Conservation (phyloP, 352 stramenopile species). For the Phytophthora sansomeana region DNA sequence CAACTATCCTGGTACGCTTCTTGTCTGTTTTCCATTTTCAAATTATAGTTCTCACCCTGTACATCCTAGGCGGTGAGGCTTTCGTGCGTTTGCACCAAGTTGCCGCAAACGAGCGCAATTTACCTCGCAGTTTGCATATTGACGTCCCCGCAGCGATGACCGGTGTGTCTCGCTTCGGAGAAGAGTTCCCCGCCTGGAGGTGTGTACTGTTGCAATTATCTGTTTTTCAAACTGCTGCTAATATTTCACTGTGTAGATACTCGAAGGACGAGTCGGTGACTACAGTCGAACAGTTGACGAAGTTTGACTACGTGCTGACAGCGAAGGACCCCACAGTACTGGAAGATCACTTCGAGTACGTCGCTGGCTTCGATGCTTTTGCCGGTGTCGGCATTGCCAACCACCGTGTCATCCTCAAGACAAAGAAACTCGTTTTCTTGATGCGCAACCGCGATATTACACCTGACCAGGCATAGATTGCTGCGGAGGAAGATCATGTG, state of each 20-base stretch:
- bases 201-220: slow-evolving; percentile 27
- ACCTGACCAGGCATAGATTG: not conserved
- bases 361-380: slow-evolving; percentile 62
- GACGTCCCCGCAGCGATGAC: slow-evolving; percentile 95
- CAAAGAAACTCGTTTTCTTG: slow-evolving; percentile 58
- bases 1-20: slow-evolving; percentile 93
- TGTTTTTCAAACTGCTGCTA: too few relatives aligned
- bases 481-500: not conserved
- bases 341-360: slow-evolving; percentile 51
- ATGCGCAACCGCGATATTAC: slow-evolving; percentile 53
- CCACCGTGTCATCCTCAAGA: slow-evolving; percentile 56
- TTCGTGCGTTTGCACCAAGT: slow-evolving; percentile 71
- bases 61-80: slow-evolving; percentile 62
- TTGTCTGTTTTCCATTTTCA: not conserved
- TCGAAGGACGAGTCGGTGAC: slow-evolving; percentile 78
- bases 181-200: slow-evolving; percentile 81
- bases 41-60: slow-evolving; percentile 6
- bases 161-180: slow-evolving; percentile 91
- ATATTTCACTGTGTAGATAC: slow-evolving; percentile 51
- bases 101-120: slow-evolving; percentile 32
- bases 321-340: slow-evolving; percentile 45
- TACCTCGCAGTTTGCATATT: slow-evolving; percentile 84
- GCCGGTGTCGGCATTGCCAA: slow-evolving; percentile 42
- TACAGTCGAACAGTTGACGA: slow-evolving; percentile 47
- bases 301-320: slow-evolving; percentile 78